These are phyloP conservation scores for Calamus simplicifolius DNA, from an alignment of 176 grass and related monocot species.

Conservation along the genomic window DNA sequence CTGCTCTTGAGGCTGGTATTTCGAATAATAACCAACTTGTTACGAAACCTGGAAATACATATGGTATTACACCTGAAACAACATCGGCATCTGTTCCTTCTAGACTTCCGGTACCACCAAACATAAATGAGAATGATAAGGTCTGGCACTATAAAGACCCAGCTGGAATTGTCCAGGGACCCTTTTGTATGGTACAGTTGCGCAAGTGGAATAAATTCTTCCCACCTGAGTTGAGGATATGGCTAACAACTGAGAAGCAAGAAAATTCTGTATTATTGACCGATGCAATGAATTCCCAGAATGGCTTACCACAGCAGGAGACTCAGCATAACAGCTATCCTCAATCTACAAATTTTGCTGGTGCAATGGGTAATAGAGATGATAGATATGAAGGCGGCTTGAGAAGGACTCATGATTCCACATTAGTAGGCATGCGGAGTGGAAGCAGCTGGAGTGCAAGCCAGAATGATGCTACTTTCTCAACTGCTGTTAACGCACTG, in stretches of 20 bases:
- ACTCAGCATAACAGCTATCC: slow-evolving; percentile 22
- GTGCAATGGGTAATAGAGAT: slow-evolving; percentile 13
- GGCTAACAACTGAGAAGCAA: slow-evolving; percentile 85
- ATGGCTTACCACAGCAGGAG: slow-evolving; percentile 31
- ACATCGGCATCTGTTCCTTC: slow-evolving; percentile 10
- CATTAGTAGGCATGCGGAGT: slow-evolving; percentile 24
- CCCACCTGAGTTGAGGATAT: slow-evolving; percentile 65
- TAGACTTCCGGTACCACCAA: slow-evolving; percentile 20
- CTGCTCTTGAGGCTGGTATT: slow-evolving; percentile 9
- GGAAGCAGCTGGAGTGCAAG: slow-evolving; percentile 26
- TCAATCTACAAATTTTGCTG: slow-evolving; percentile 6
- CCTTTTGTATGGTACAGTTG: slow-evolving; percentile 75
- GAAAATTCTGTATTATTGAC: slow-evolving; percentile 62
- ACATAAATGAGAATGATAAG: slow-evolving; percentile 56
- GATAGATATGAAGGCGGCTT: slow-evolving; percentile 6
- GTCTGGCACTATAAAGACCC: slow-evolving; percentile 98
- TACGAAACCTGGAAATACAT: slow-evolving; percentile 12
- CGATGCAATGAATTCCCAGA: slow-evolving; percentile 58
- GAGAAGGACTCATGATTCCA: slow-evolving; percentile 4
- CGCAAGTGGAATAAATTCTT: slow-evolving; percentile 70
- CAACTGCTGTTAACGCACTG: slow-evolving; percentile 23
- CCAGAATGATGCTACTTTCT: slow-evolving; percentile 22
- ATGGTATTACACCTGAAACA: slow-evolving; percentile 29
- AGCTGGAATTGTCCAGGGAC: slow-evolving; percentile 72
- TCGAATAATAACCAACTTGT: slow-evolving; percentile 11